Base-by-base conservation (phyloP, 805 yeast genomes). In the Kodamaea neixiangensis region DNA sequence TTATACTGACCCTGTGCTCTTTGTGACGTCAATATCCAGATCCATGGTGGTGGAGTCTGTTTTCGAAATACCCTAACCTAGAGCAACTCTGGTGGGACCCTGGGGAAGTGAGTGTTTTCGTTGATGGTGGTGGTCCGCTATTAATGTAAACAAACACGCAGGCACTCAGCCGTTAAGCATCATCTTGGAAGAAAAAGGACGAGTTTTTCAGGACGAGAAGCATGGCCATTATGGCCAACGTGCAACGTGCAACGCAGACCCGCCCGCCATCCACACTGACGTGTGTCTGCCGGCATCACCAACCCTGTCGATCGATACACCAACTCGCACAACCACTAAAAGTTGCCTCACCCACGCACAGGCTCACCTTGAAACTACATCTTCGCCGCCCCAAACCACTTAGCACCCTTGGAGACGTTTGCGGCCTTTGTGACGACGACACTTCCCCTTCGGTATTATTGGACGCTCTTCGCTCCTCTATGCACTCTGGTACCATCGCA, bases 331-430 rank as follows among this genome's bases (percentile, higher is more conserved):
- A 37, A 15, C n/a, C 41, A 17, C 21, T 37, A 17, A n/a, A 17
- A 17, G 21, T 19, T 37, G 41, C 41, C 41, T 37, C 41, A 19
- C 41, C 20, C 21, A 37, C 21, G 41, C 41, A 37, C 21, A 11
- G 6, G 5, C 7, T 4, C 41, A 37, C 41, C 41, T 37, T 37
- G 41, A 37, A 37, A 37, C 41, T 37, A 14, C 41, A 17, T 37
- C 41, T 10, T 37, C 19, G 19, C 41, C 41, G 41, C 41, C 41
- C 41, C 41, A 37, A 37, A 37, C 41, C 41, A 37, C 15, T 37
- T 37, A 37, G 41, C 41, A 37, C 41, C 41, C 41, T 37, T 37
- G 38, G 19, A 37, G 41, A 37, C 41, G 41, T 37, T 37, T 37
- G 13, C 19, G 41, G 41, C 41, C 15, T 34, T 37, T 37, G 41